Evolutionary conservation across 306 rosid species (phyloP).

Genomic region (Rosa persica): DNA sequence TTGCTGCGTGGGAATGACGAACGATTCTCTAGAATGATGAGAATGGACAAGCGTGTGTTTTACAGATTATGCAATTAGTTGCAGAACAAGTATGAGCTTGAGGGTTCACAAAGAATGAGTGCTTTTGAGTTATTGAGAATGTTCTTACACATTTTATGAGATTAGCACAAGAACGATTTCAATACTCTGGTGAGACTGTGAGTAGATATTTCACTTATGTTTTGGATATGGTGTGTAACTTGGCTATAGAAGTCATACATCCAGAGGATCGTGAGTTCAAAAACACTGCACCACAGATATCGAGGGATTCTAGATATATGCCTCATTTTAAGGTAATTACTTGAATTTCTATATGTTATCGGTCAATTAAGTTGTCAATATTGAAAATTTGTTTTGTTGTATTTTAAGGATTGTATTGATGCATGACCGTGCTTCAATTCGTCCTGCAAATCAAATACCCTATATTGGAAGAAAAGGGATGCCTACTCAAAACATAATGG

Average conservation of each 20-base stretch:
- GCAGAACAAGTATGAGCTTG: background rate
- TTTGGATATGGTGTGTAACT: background rate
- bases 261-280: background rate
- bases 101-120: background rate
- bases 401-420: background rate
- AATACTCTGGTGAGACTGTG: background rate
- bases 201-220: background rate
- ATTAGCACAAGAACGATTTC: background rate
- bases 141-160: background rate
- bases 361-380: no score
- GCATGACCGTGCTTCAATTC: background rate
- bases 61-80: background rate
- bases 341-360: no score
- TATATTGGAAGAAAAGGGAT: constrained; percentile 3
- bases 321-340: constrained; percentile 16
- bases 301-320: constrained; percentile 9
- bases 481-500: background rate
- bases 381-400: background rate
- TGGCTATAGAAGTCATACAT: background rate
- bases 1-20: no score
- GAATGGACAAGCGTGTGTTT: background rate
- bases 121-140: background rate
- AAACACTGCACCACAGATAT: no score
- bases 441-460: background rate
- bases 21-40: background rate